Base-by-base conservation (phyloP, 305 asterid genomes). In the Rubia balearica region DNA sequence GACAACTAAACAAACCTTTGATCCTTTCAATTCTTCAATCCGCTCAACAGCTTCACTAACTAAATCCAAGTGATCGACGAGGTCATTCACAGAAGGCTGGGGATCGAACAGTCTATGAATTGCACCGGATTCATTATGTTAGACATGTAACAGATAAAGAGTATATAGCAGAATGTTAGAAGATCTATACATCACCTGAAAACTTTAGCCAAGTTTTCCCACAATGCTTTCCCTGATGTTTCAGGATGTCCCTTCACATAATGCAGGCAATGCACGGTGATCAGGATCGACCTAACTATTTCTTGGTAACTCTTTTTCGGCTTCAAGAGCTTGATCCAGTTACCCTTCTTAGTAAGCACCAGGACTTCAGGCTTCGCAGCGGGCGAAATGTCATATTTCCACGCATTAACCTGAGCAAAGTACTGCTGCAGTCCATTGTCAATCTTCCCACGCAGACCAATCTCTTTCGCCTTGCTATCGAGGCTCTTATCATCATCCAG, bases 311-410 rank as follows among this genome's bases (percentile, higher is more conserved):
- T 79, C 40, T 85, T 87, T 63, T 96, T 81, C 6, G 98, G 94
- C 76, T 87, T 90, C 78, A 82, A 77, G 81, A 94, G 98, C 82
- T 78, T 84, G 78, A 88, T 84, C 99, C 99, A 94, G 70, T 82
- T 8, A 11, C 87, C 88, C 73, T 89, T 88, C 57, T 49, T 67
- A 7, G 89, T 78, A 57, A 85, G 80, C 73, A 94, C 98, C 17
- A 90, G 83, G 65, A 94, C 77, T 78, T 81, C 89, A 11, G 91
- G 98, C 81, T 84, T 84, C 66, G 73, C 67, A 61, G 72, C 65
- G 56, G 68, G 69, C 0, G 85, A 76, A 51, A 79, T 81, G 80
- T 87, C 92, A 73, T 85, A 88, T 80, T 83, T 87, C 99, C 99
- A 94, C 21, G 95, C 85, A 8, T 67, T 78, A 61, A 89, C 96